Base-by-base conservation (phyloP, 1,284 basidiomycete species). In the Boletus mariae region DNA sequence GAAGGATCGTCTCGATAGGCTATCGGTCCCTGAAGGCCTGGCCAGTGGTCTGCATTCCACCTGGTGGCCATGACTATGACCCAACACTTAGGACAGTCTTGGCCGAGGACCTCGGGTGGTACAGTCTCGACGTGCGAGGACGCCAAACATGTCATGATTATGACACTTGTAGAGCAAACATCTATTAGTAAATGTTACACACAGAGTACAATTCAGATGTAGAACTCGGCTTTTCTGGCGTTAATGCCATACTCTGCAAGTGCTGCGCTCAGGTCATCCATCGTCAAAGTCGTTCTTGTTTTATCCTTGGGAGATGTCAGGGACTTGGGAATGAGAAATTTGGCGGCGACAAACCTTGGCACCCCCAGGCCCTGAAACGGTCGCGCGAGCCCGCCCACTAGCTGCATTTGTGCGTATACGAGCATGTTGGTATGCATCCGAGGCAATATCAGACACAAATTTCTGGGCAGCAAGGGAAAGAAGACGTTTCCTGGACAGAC, bases 341-440 rank as follows among this genome's bases (percentile, higher is more conserved):
- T 20, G 26, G 13, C 25, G 20, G 48, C n/a, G 46, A 56, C 59
- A 31, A n/a, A 89, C 89, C 75, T 88, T 84, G 44, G 78, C 73
- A 53, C 80, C 79, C 25, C 83, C 79, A 45, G 82, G 77, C 9
- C 84, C 84, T 13, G 73, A 64, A 13, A 75, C 64, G 1, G 80
- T 72, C 4, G 80, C 75, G 34, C 89, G 76, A 17, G 83, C 76
- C 26, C 88, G 79, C 35, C 87, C 87, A 47, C 87, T 80, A 9
- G 83, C 63, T 47, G 88, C 87, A 56, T 88, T 90, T 2, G 87
- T 93, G 51, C 97, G 84, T 63, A 99, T 92, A 26, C 96, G 89
- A 4, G 97, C 96, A 70, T 98, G 97, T 67, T 98, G 94, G 72
- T 94, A 99, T 13, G 97, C 94, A 70, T 99, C 97, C 9, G 92